Conservation (phyloP, 1,139 yeast species). For the Kodamaea sp. region DNA sequence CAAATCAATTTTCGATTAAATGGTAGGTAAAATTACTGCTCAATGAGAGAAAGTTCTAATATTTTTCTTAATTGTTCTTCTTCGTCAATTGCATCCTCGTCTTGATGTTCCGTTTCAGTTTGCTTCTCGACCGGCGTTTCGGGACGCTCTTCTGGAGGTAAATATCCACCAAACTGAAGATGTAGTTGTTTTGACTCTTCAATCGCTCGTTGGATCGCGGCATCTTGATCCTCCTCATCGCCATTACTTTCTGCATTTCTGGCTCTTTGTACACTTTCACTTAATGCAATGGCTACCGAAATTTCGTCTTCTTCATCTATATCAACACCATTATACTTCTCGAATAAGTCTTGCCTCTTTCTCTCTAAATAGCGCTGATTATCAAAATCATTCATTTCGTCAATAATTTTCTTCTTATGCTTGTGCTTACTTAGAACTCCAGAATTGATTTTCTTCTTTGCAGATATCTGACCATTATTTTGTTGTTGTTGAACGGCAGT, state of each 20-base stretch:
- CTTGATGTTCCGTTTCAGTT: conserved; percentile 21
- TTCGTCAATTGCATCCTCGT: conserved; percentile 10
- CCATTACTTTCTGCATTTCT: conserved; percentile 1
- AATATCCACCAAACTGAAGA: conserved; percentile 10
- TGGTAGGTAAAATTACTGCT: conserved; percentile 8
- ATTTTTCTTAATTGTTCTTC: conserved; percentile 15
- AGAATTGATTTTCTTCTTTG: conserved; percentile 19
- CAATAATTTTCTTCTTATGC: conserved; percentile 25
- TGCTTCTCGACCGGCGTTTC: conserved; percentile 21
- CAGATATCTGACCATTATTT: conserved; percentile 2
- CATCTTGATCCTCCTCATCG: conserved; percentile 20
- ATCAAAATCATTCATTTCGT: conserved; percentile 39
- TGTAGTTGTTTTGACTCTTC: conserved; percentile 13
- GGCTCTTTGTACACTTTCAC: conserved; percentile 29
- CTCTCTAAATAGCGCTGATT: conserved; percentile 13
- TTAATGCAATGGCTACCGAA: conserved; percentile 52
- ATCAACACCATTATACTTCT: conserved; percentile 44
- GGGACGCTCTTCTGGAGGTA: too few species aligned
- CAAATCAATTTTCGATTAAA: too few species aligned
- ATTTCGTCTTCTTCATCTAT: conserved; percentile 41
- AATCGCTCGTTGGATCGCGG: conserved; percentile 18
- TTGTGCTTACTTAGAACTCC: conserved; percentile 18
- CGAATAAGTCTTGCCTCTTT: conserved; percentile 26
- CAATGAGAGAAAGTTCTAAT: conserved; percentile 17
- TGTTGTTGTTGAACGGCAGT: conserved; percentile 11